Evolutionary conservation across 2,329 filamentous ascomycete species (phyloP), one percentile per base, ranked within the genome.

Genomic region (Xylariaceae sp.): DNA sequence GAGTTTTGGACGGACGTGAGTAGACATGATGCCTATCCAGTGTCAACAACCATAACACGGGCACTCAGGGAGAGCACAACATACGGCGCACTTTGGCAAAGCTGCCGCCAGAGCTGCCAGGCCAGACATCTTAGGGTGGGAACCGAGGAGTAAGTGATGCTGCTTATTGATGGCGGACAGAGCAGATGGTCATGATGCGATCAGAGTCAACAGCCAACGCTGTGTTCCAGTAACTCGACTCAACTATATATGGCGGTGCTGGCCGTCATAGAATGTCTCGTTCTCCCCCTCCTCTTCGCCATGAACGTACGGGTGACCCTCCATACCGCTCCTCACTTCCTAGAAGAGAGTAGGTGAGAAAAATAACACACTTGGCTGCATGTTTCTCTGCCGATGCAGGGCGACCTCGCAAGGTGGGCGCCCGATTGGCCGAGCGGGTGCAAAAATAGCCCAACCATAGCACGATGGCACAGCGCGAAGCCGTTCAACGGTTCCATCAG

Each of bases 1-100:
- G 59, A 58, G 19, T 51, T 53, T 37, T 40, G 44, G 32, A 56
- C 37, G 21, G 44, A 50, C 15, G 51, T 45, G 10, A 54, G 6
- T 34, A 63, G n/a, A 42, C 47, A 43, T 6, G 39, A 15, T 36
- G 29, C 40, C 47, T 49, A 49, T 19, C 5, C 15, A 21, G n/a
- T 49, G 22, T 49, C 15, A 43, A 22, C 21, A 21, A 26, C 2
- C 1, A 42, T 2, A 5, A 26, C 37, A 15, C 2, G 12, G 21
- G 15, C 21, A 26, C n/a, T 13, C 26, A 10, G 21, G 16, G 12
- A 16, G 16, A 22, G 29, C 4, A 19, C 16, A 22, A 43, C 40
- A 43, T 43, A 49, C 47, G 13, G 47, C 47, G 18, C 40, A 49
- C 5, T 43, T 49, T 9, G 47, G 47, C 18, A 49, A 32, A 8